Evolutionary conservation across 148 eudicot genomes (phyloP), one percentile per base, ranked within the genome.

Genomic region (Vaccinium corymbosum): DNA sequence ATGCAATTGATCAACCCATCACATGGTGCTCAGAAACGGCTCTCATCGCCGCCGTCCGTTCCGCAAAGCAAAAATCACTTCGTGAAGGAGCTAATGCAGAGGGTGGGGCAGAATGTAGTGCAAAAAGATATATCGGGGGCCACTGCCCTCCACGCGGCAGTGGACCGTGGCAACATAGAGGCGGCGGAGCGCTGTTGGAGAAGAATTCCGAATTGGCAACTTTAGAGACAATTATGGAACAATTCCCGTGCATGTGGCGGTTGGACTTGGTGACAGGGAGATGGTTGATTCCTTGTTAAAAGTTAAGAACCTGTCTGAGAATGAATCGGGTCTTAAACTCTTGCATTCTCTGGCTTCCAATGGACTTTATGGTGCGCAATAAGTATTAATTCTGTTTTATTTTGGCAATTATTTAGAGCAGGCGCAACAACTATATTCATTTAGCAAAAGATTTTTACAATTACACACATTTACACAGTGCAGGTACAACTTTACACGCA

Each of bases 121-220:
- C 53, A 5, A 19, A 10, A 7, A 7, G 42, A 32, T 11, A 17
- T 3, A 12, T 6, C 9, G 6, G 79, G 79, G 13, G 8, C 8
- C 13, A 78, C 62, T 5, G 61, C 61, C 38, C 80, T 78, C 51
- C 80, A 51, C 7, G 20, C 20, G 7, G 80, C 80, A 4, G 59
- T 35, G 16, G 29, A 3, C 7, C 16, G 15, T 57, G 82, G 71
- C 17, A 80, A 80, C 27, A 35, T 80, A 29, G 82, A 80, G 82
- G 71, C 71, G 19, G 82, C 70, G 15, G 57, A 80, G 61, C 0
- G 27, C 20, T 80, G 16, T 50, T 56, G 70, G 19, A 32, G 27
- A 80, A 59, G 51, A 79, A 79, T 4, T 12, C 81, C 1, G 14
- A 29, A 22, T 12, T 79, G 48, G 25, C 2, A 25, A 79, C 19